These are phyloP conservation scores for Elaeis guineensis DNA, from an alignment of 176 grass and related monocot species.

Conservation along the genomic window DNA sequence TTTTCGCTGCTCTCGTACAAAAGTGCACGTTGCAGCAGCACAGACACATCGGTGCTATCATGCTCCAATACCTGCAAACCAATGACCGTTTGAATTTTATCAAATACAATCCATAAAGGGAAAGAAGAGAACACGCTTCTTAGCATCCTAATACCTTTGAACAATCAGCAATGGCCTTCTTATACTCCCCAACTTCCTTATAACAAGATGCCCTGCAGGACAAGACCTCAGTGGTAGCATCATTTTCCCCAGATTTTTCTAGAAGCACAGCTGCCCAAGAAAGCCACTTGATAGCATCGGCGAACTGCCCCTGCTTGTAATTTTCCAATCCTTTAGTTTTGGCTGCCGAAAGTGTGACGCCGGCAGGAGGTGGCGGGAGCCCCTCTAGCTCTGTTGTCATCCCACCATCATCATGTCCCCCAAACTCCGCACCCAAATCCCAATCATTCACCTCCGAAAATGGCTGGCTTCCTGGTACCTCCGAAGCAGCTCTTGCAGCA, in stretches of 20 bases:
- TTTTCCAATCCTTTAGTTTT: constrained; percentile 84
- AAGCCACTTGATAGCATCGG: constrained; percentile 98
- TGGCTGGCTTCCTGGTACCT: constrained; percentile 37
- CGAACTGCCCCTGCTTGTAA: constrained; percentile 92
- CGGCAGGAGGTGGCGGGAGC: constrained; percentile 62
- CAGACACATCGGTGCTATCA: constrained; percentile 65
- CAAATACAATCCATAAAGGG: not conserved
- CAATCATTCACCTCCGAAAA: constrained; percentile 85
- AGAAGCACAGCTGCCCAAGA: constrained; percentile 84
- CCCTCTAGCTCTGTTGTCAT: constrained; percentile 81
- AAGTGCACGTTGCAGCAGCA: constrained; percentile 81
- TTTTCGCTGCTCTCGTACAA: constrained; percentile 94
- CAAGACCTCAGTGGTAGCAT: constrained; percentile 62
- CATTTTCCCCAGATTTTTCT: constrained; percentile 55
- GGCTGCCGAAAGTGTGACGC: constrained; percentile 49
- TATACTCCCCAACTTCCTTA: constrained; percentile 99
- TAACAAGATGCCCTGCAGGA: constrained; percentile 95
- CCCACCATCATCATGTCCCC: constrained; percentile 39
- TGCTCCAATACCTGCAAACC: constrained; percentile 62
- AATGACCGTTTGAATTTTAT: not conserved
- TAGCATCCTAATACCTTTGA: constrained; percentile 47
- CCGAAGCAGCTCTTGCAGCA: constrained; percentile 12
- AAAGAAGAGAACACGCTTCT: not conserved
- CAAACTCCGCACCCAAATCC: constrained; percentile 70
- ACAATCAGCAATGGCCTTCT: constrained; percentile 98